These are phyloP conservation scores for Amylostereum areolatum DNA, from an alignment of 1,284 basidiomycete species.

Conservation along the genomic window DNA sequence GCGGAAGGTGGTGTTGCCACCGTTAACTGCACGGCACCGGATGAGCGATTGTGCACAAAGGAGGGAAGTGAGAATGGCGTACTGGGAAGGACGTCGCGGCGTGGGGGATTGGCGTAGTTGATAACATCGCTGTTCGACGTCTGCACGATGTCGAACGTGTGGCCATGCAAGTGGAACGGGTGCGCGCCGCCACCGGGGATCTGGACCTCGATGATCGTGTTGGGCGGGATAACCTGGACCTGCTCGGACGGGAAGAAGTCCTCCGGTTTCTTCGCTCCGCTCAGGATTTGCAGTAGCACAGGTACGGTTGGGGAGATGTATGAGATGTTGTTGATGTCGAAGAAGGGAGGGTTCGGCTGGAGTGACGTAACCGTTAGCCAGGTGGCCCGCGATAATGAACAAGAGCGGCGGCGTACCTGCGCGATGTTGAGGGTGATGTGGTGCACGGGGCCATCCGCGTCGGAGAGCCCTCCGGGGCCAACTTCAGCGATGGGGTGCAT, in stretches of 20 bases:
- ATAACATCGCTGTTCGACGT: background rate
- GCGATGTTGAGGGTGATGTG: constrained; percentile 7
- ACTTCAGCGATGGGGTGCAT: constrained; percentile 26
- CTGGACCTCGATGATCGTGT: constrained; percentile 10
- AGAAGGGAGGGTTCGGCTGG: background rate
- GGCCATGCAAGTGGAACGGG: background rate
- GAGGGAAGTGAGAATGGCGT: constrained; percentile 15
- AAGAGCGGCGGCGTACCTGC: background rate
- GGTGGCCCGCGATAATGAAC: background rate
- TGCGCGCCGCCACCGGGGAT: constrained; percentile 5
- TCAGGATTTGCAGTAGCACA: constrained; percentile 12
- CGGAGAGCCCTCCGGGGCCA: constrained; percentile 20
- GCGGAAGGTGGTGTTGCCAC: constrained; percentile 27
- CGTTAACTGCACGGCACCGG: constrained; percentile 19
- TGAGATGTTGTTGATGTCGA: constrained; percentile 5
- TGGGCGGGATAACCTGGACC: constrained; percentile 4
- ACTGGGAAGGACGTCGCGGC: constrained; percentile 24
- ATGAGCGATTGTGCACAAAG: constrained; percentile 27
- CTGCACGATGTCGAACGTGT: background rate
- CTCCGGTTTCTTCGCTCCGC: constrained; percentile 1
- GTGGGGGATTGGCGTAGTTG: constrained; percentile 18
- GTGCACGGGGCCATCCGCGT: constrained; percentile 9
- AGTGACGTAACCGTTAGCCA: constrained; percentile 6
- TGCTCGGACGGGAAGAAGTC: constrained; percentile 6
- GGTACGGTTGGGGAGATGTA: constrained; percentile 8